Evolutionary conservation across 2,329 filamentous ascomycete species (phyloP), one percentile per base, ranked within the genome.

Genomic region (Aureobasidium sp.): DNA sequence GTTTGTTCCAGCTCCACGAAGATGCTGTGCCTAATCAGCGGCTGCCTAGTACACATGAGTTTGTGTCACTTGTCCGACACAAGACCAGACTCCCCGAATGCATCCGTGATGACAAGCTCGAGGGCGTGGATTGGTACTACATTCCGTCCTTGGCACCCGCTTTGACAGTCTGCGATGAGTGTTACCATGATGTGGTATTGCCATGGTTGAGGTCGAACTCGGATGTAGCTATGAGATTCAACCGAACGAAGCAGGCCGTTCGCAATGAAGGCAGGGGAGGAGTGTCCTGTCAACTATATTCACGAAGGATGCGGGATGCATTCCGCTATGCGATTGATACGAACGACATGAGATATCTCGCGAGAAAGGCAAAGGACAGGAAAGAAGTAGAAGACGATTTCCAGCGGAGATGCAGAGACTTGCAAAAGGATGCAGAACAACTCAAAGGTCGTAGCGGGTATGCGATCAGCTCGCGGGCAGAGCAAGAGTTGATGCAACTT

Each of bases 141-240:
- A 90, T 95, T 72, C 84, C 88, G 0, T 67, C 64, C 9, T 79
- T 83, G 15, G 76, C 95, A 0, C 89, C 88, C 0, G 83, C 91
- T 52, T 85, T 96, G 68, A 91, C 88, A 0, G 87, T 96, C 4
- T 97, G 92, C 73, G 85, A 89, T 66, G 90, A 93, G 73, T 97
- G 92, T 73, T 96, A 89, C 71, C 83, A 90, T 17, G 85, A 90
- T 24, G 82, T 90, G 0, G 84, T 96, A n/a, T 84, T 82, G 73
- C 91, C 91, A 0, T 78, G 85, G 56, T 75, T 86, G 1, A 77
- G 80, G 33, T 77, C 80, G 3, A 74, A 80, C 42, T 76, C 75
- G 44, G 75, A 81, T 0, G 78, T 92, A 27, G 85, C 88, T 11
- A 76, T 81, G 19, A 83, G 86, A 66, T 89, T 94, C 67, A 85